Evolutionary conservation across 2,329 filamentous ascomycete species (phyloP), one percentile per base, ranked within the genome.

Genomic region (Aureobasidium sp.): DNA sequence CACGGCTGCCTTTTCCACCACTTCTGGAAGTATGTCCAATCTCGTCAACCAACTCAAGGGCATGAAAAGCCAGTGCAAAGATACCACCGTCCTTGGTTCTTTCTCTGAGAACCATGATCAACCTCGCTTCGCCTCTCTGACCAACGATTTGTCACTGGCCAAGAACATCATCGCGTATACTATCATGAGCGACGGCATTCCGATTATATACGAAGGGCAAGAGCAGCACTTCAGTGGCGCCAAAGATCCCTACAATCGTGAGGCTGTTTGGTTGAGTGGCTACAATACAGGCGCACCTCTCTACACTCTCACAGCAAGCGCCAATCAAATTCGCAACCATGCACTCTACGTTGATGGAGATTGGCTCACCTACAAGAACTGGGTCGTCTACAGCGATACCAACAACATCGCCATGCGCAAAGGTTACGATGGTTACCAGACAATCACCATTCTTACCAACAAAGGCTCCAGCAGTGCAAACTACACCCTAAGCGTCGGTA

Each of bases 121-220:
- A 22, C 65, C 69, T 19, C 69, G 71, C 47, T 69, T 74, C 58
- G 68, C 70, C 1, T 74, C 68, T 56, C 64, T 72, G 55, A 81
- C 76, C 47, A 62, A 68, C 8, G 81, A 85, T 61, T 64, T 74
- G 6, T 66, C 77, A 48, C 71, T 83, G 2, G 76, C 80, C 40
- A 79, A 80, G 64, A 85, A 85, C 59, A 73, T 78, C 4, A 70
- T 85, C 35, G 73, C 79, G 0, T 84, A 79, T 60, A 78, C 77
- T n/a, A 74, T 85, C 25, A 74, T 85, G 16, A 70, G 71, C 2
- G 73, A 83, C 52, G 82, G 82, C 17, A 79, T 85, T 34, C 81
- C 81, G 1, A 79, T 84, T 53, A 72, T 85, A 29, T 86, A 85
- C 66, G 76, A 83, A 59, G 83, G 82, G 24, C 79, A 82, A 56